phyloP scores from a whole-genome alignment of 2,329 filamentous ascomycete genomes.

The Balansia obtecta region DNA sequence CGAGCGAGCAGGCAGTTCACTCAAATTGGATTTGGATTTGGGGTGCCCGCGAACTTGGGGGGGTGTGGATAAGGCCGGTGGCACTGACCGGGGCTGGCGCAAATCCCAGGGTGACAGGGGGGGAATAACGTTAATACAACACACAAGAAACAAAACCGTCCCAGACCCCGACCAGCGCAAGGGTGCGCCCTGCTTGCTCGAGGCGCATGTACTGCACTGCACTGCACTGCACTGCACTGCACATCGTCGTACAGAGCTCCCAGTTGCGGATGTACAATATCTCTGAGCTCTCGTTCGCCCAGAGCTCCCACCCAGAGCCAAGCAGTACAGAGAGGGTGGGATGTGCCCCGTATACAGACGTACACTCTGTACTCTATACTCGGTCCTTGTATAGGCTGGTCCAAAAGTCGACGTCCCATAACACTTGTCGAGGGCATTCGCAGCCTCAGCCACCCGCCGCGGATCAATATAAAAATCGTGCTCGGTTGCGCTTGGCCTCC shows the following conservation, averaged over 20 bases:
- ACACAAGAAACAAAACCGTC: constrained; percentile 7
- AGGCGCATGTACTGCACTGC: constrained; percentile 2
- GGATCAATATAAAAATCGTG: neutral
- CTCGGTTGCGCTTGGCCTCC: neutral
- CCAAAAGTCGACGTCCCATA: no score
- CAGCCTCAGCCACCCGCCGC: no score
- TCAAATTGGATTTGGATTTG: neutral
- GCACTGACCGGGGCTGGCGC: neutral
- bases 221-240: neutral
- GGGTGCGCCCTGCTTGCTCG: constrained; percentile 7
- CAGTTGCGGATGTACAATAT: no score
- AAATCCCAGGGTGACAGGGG: neutral
- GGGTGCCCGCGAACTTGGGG: neutral
- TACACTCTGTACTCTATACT: neutral
- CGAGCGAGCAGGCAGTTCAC: neutral
- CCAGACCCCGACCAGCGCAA: constrained; percentile 9
- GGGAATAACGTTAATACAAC: neutral
- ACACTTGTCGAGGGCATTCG: no score
- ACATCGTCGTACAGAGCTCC: no score
- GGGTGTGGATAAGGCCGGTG: neutral
- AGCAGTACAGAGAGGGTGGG: neutral
- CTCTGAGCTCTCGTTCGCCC: no score
- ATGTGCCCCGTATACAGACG: no score
- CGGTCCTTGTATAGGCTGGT: no score
- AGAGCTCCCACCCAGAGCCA: neutral